Base-by-base conservation (phyloP, 306 rosid species). In the Ammopiptanthus mongolicus region DNA sequence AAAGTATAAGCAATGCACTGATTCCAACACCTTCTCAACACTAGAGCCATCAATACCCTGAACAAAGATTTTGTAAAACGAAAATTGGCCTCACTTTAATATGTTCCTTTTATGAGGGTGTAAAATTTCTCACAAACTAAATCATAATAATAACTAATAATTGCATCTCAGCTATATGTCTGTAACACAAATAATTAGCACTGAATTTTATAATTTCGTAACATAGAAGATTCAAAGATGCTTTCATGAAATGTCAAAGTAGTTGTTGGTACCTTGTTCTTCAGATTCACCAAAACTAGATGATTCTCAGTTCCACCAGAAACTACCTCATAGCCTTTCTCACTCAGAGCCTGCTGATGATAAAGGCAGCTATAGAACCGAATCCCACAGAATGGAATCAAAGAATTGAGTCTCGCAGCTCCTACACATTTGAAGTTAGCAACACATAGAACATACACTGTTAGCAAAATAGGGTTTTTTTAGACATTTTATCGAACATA, bases 21-120 rank as follows among this genome's bases (percentile, higher is more conserved):
- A 36, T 78, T 93, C 98, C 88, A 91, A 76, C 69, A 93, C 93
- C 81, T 93, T 93, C 81, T 93, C 98, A 7, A 93, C 98, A 83
- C 96, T 88, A 75, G 98, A 93, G 19, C 98, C 98, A 70, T 93
- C 98, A 65, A n/a, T n/a, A n/a, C n/a, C n/a, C n/a, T n/a, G n/a
- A n/a, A n/a, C n/a, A n/a, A n/a, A n/a, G n/a, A n/a, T n/a, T n/a
- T n/a, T n/a, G n/a, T n/a, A n/a, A n/a, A n/a, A n/a, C n/a, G n/a
- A n/a, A n/a, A n/a, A n/a, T n/a, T n/a, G n/a, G n/a, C n/a, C n/a
- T n/a, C n/a, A n/a, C n/a, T n/a, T n/a, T n/a, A n/a, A n/a, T n/a
- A n/a, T n/a, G n/a, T n/a, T n/a, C n/a, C n/a, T n/a, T 18, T 10
- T n/a, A 33, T 5, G 14, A 80, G 5, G 44, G 36, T 37, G 7